Evolutionary conservation across 2,329 filamentous ascomycete genomes (phyloP), one percentile per base, ranked within the genome.

Genomic region (Pseudogymnoascus pannorum): DNA sequence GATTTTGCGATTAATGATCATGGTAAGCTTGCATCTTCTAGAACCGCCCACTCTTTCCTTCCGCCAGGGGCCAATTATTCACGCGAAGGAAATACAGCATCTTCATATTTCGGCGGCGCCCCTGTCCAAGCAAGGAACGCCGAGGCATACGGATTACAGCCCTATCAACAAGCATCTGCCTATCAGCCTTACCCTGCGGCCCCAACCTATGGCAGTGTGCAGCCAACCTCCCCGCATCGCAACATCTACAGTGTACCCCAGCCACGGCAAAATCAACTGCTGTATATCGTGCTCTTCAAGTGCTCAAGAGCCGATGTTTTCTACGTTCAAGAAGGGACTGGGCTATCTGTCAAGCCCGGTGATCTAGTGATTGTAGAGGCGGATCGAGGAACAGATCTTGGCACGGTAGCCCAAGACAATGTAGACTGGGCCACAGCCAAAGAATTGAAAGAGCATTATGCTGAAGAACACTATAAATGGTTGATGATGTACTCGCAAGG

Each of bases 361-460:
- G 94, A 99, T 72, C 80, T 97, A 59, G 95, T 99, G 64, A 97
- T 99, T 67, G 92, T 97, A 16, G 94, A 99, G 75, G 94, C 94
- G 22, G 95, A 99, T 73, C 91, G 94, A 65, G 94, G 94, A 51
- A 96, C 92, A 20, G 95, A 99, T 72, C 82, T 99, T 35, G 95
- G 94, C 48, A 96, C 93, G 24, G 93, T 99, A 26, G 89, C 91
- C 59, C 86, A 89, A 67, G 89, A 92, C 65, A 92, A 95, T 68
- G 86, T 97, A 38, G 89, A 91, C 64, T 92, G 92, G 82, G 87
- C 92, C 66, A 85, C 88, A 59, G 94, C 94, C 7, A 92, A 94
- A 70, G 88, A 94, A 57, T 78, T 92, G 66, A 96, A 97, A 73
- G 91, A 95, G 68, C 87, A 94, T 68, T 95, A 93, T 67, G 89